Conservation (phyloP, 495 filamentous ascomycete genomes). For the Ramalina intermedia region DNA sequence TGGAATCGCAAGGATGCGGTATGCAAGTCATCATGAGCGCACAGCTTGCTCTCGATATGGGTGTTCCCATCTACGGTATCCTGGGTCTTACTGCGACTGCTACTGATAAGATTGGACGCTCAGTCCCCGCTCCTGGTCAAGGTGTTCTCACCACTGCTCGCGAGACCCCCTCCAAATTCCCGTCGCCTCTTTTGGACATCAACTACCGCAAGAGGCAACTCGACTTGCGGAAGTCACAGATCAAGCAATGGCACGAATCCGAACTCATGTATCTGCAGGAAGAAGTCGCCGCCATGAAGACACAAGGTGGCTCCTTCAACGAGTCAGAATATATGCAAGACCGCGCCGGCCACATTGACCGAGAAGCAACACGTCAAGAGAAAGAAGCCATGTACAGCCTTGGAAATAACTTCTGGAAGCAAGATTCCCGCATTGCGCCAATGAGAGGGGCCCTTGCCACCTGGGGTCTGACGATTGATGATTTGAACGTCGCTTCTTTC, state of each 20-base stretch:
- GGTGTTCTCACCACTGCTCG: constrained; percentile 96
- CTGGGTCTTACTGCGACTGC: constrained; percentile 92
- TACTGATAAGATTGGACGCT: constrained; percentile 97
- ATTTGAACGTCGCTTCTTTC: constrained; percentile 90
- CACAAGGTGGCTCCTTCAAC: constrained; percentile 52
- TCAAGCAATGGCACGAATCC: constrained; percentile 89
- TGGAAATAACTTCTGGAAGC: constrained; percentile 98
- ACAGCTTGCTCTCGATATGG: constrained; percentile 92
- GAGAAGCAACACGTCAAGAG: constrained; percentile 78
- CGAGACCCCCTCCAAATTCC: constrained; percentile 79
- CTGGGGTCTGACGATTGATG: constrained; percentile 96
- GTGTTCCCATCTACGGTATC: constrained; percentile 92
- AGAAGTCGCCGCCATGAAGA: constrained; percentile 81
- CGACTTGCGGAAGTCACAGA: constrained; percentile 77
- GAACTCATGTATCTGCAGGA: constrained; percentile 87
- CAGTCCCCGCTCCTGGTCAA: constrained; percentile 88
- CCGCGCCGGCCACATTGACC: constrained; percentile 71
- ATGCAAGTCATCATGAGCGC: constrained; percentile 98
- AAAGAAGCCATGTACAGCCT: constrained; percentile 80
- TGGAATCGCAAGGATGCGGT: constrained; percentile 98
- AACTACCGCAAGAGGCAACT: constrained; percentile 93
- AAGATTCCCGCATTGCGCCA: constrained; percentile 82
- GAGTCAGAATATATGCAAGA: constrained; percentile 78
- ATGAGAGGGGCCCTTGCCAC: constrained; percentile 88
- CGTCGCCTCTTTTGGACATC: constrained; percentile 87